phyloP scores from a whole-genome alignment of 2,329 filamentous ascomycete genomes.

The Trichoderma guizhouense region DNA sequence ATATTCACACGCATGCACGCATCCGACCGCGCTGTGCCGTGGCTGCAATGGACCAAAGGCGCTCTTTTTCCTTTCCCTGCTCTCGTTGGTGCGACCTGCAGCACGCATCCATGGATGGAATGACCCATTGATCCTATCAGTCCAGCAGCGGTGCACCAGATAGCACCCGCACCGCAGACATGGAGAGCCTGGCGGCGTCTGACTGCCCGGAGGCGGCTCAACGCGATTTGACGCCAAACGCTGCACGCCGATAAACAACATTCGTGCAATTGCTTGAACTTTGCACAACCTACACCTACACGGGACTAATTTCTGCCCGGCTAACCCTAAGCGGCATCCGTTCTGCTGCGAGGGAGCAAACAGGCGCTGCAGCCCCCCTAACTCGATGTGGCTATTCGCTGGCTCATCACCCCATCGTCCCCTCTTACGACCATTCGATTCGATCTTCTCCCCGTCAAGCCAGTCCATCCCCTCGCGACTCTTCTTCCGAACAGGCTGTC shows the following conservation, averaged over 20 bases:
- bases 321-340: slow-evolving; percentile 15
- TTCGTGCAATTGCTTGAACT: not conserved
- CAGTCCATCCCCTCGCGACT: slow-evolving; percentile 1
- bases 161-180: not conserved
- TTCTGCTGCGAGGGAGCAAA: not conserved
- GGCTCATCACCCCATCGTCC: slow-evolving; percentile 1
- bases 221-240: slow-evolving; percentile 1
- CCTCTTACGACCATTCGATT: slow-evolving; percentile 3
- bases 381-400: slow-evolving; percentile 13
- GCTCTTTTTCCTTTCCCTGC: not conserved
- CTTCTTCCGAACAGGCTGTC: not conserved
- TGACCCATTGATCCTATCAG: not conserved
- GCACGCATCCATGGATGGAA: not conserved
- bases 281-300: not conserved
- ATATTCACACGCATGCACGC: not conserved
- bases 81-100: slow-evolving; percentile 7
- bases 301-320: not conserved
- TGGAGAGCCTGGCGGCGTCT: not conserved
- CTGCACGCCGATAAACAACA: slow-evolving; percentile 12
- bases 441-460: not conserved
- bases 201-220: slow-evolving; percentile 8
- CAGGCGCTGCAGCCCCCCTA: slow-evolving; percentile 13
- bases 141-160: not conserved
- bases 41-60: not conserved
- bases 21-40: not conserved